These are phyloP conservation scores for Cerioporus squamosus DNA, from an alignment of 1,284 basidiomycete genomes.

Conservation along the genomic window DNA sequence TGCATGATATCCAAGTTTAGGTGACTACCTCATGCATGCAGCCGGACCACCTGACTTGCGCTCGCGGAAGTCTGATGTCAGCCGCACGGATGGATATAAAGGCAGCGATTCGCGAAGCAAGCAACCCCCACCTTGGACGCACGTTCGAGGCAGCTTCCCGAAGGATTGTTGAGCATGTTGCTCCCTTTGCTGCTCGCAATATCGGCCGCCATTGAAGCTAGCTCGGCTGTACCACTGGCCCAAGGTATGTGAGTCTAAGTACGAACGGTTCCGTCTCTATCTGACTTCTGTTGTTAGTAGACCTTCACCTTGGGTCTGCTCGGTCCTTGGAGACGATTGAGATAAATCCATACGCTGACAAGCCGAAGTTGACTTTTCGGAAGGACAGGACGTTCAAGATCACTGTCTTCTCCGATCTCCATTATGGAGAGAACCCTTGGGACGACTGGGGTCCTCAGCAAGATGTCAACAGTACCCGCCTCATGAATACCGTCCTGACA, in stretches of 20 bases:
- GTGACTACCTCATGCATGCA: background rate
- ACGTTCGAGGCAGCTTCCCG: background rate
- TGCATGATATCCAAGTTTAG: background rate
- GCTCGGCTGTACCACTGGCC: constrained; percentile 7
- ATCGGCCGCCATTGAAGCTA: background rate
- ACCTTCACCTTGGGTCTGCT: background rate
- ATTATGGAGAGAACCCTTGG: constrained; percentile 74
- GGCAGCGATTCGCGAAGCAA: too few relatives aligned
- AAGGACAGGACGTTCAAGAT: constrained; percentile 65
- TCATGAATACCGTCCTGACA: constrained; percentile 57
- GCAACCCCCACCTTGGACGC: background rate
- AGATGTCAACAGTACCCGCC: constrained; percentile 56
- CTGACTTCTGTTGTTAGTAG: background rate
- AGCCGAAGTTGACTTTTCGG: constrained; percentile 34
- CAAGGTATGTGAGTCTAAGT: background rate
- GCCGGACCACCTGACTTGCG: background rate
- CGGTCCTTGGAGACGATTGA: constrained; percentile 3
- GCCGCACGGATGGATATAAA: background rate
- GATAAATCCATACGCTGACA: constrained; percentile 32
- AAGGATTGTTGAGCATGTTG: background rate
- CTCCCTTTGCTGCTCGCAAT: background rate
- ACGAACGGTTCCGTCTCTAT: background rate
- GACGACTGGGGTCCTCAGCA: constrained; percentile 67
- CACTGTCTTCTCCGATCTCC: constrained; percentile 70
- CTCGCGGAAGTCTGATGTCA: background rate